Evolutionary conservation across 805 yeast species (phyloP).

Genomic region (Jamesozyma rosinii): DNA sequence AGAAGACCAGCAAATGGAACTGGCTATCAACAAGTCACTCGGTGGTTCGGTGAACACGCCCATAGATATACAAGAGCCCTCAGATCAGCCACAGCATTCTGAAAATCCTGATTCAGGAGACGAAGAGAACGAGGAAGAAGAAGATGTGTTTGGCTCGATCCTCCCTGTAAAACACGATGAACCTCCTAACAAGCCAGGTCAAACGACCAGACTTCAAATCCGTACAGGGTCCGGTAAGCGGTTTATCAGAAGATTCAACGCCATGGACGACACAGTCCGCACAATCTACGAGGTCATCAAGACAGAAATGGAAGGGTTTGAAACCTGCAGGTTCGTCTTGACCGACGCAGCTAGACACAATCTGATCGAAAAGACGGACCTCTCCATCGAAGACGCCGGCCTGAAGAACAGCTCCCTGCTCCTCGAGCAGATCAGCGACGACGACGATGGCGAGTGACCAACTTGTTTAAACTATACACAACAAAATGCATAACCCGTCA

Average conservation of each 20-base stretch:
- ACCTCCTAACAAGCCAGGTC: conserved; percentile 46
- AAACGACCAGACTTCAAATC: conserved; percentile 74
- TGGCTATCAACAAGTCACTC: conserved; percentile 64
- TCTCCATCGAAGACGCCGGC: conserved; percentile 63
- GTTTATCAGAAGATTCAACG: conserved; percentile 56
- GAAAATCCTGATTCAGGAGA: conserved; percentile 1
- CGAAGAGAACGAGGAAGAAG: conserved; percentile 18
- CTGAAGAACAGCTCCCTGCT: conserved; percentile 73
- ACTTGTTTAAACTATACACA: not conserved
- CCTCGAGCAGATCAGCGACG: conserved; percentile 37
- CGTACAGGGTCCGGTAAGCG: conserved; percentile 82
- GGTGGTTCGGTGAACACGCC: conserved; percentile 26
- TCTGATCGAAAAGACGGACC: conserved; percentile 43
- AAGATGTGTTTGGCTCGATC: conserved; percentile 44
- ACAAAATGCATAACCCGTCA: not conserved
- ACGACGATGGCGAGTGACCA: conserved; percentile 1
- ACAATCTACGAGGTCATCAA: conserved; percentile 61
- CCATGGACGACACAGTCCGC: conserved; percentile 46
- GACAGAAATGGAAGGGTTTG: conserved; percentile 37
- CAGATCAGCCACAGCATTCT: conserved; percentile 1
- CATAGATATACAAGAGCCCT: conserved; percentile 13
- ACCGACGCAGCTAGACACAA: conserved; percentile 47
- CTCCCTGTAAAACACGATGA: conserved; percentile 48
- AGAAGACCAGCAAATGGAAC: conserved; percentile 76
- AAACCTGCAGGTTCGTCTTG: conserved; percentile 44